Conservation (phyloP, 805 yeast species). For the Starmerella sp. region DNA sequence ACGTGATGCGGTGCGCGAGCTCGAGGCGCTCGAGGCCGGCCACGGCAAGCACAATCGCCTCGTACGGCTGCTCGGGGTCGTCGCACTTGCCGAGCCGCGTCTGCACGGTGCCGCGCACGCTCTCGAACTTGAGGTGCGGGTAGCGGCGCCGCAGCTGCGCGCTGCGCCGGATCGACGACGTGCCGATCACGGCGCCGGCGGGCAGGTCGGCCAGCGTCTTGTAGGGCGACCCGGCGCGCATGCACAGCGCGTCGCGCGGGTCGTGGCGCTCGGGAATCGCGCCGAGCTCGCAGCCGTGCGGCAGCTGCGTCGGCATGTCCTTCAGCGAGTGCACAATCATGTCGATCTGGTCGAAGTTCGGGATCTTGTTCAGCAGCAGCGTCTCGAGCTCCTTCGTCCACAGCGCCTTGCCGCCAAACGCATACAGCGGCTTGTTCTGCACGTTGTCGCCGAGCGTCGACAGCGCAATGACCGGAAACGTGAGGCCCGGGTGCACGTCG, state of each 20-base stretch:
- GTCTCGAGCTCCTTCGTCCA: conserved; percentile 96
- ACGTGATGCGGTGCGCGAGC: conserved; percentile 64
- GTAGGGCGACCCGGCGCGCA: conserved; percentile 56
- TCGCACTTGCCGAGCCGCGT: conserved; percentile 79
- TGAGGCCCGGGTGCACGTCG: conserved; percentile 47
- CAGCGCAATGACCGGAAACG: conserved; percentile 68
- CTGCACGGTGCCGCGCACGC: conserved; percentile 73
- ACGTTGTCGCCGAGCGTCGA: conserved; percentile 86
- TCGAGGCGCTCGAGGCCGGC: conserved; percentile 79
- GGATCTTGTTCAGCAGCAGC: conserved; percentile 45
- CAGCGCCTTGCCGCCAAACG: conserved; percentile 90
- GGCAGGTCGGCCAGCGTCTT: conserved; percentile 65
- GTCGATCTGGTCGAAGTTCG: conserved; percentile 64
- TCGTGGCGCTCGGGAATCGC: conserved; percentile 79
- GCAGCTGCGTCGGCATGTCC: conserved; percentile 80
- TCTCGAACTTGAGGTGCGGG: conserved; percentile 68
- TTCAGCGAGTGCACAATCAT: conserved; percentile 88
- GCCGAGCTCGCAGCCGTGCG: conserved; percentile 82
- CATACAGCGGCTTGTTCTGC: conserved; percentile 72
- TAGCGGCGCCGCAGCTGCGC: conserved; percentile 74
- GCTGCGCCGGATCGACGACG: conserved; percentile 86
- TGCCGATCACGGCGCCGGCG: conserved; percentile 76
- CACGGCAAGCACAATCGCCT: conserved; percentile 77
- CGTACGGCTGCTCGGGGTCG: conserved; percentile 47
- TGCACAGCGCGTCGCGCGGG: conserved; percentile 83